Conservation (phyloP, 495 filamentous ascomycete genomes). For the Alectoria sarmentosa region DNA sequence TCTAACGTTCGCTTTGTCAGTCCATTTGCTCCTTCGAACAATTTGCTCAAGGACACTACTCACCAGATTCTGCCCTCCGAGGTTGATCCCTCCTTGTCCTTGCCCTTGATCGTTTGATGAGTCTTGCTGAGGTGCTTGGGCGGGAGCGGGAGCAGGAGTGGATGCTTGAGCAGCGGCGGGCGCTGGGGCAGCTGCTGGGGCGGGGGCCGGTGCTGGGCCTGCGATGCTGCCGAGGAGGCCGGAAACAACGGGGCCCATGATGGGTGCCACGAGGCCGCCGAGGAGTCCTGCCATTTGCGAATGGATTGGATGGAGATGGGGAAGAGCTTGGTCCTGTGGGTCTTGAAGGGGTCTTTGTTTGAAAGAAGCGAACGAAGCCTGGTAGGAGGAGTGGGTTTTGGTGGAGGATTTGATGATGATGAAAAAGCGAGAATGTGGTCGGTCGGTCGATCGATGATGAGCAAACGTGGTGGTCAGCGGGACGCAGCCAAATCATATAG, state of each 20-base stretch:
- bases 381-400: background rate
- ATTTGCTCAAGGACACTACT: background rate
- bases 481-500: background rate
- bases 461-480: too few species aligned
- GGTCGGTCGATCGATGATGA: too few species aligned
- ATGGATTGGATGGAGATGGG: background rate
- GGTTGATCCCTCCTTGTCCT: background rate
- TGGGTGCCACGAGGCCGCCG: slow-evolving; percentile 1
- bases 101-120: background rate
- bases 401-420: background rate
- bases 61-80: background rate
- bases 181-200: slow-evolving; percentile 1
- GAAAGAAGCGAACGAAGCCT: background rate
- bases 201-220: background rate
- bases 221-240: slow-evolving; percentile 1
- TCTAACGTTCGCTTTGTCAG: background rate
- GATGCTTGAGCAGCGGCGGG: slow-evolving; percentile 2
- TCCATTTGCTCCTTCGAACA: background rate
- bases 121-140: slow-evolving; percentile 1
- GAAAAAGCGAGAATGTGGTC: background rate
- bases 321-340: background rate
- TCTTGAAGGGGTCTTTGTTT: background rate
- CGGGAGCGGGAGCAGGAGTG: slow-evolving; percentile 4
- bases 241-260: slow-evolving; percentile 9
- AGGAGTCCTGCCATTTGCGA: slow-evolving; percentile 18